Evolutionary conservation across 176 grass and related monocot species (phyloP).

Genomic region (Bothriochloa decipiens): DNA sequence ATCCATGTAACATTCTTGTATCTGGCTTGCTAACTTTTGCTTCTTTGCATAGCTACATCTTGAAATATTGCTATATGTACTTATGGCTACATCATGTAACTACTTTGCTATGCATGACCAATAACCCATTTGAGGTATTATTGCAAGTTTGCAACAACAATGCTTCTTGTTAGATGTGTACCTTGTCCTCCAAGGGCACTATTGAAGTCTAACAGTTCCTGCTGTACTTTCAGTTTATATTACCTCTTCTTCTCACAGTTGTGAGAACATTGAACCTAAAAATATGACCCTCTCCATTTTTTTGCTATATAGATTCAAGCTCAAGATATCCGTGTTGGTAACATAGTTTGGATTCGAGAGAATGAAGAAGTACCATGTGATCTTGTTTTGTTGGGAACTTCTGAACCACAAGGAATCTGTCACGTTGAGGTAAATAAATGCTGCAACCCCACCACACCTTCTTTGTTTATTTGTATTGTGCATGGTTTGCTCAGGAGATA

Average conservation of each 20-base stretch:
- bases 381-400: constrained; percentile 91
- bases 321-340: constrained; percentile 92
- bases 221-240: constrained; percentile 24
- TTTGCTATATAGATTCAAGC: constrained; percentile 79
- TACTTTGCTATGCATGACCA: not conserved
- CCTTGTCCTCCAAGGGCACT: constrained; percentile 8
- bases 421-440: constrained; percentile 77
- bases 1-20: not conserved
- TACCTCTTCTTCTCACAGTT: constrained; percentile 23
- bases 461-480: not conserved
- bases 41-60: not conserved
- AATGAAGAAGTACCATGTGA: constrained; percentile 99
- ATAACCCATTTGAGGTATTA: constrained; percentile 2
- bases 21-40: constrained; percentile 17
- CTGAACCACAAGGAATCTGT: constrained; percentile 90
- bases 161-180: constrained; percentile 26
- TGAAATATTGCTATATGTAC: not conserved
- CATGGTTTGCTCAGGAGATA: not conserved
- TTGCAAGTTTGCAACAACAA: constrained; percentile 7
- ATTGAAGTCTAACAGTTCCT: constrained; percentile 14
- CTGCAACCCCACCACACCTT: not conserved
- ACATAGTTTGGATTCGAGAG: constrained; percentile 96
- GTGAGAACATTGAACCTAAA: not conserved
- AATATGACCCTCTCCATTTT: constrained; percentile 33
- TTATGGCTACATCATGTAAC: not conserved